phyloP scores from a whole-genome alignment of 2,329 filamentous ascomycete genomes.

The Lecanosticta acicola region DNA sequence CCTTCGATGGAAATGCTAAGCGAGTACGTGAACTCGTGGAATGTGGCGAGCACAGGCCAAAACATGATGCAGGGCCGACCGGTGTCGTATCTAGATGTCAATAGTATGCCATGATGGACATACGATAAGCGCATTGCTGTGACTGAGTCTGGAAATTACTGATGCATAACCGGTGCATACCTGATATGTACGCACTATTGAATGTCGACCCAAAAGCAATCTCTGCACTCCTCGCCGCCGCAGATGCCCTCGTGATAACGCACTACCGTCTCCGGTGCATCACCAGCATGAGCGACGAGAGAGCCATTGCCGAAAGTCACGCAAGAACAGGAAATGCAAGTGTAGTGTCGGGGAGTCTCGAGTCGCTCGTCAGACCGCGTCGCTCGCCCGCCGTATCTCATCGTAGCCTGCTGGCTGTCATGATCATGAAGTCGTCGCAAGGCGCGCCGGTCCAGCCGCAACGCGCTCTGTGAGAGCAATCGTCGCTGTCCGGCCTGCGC shows the following conservation, averaged over 20 bases:
- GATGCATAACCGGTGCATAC: not conserved
- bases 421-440: slow-evolving; percentile 1
- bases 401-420: slow-evolving; percentile 6
- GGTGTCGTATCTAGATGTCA: too few species aligned
- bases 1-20: too few species aligned
- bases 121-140: too few species aligned
- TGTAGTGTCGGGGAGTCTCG: not conserved
- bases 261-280: not conserved
- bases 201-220: not conserved
- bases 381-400: slow-evolving; percentile 2
- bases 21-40: too few species aligned
- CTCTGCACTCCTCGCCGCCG: not conserved
- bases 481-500: not conserved
- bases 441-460: not conserved
- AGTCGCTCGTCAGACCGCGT: not conserved
- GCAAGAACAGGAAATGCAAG: slow-evolving; percentile 4
- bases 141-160: too few species aligned
- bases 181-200: not conserved
- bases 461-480: not conserved
- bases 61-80: too few species aligned
- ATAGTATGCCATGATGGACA: too few species aligned
- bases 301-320: slow-evolving; percentile 3
- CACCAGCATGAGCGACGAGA: slow-evolving; percentile 1
- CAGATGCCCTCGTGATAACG: not conserved
- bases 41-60: too few species aligned